phyloP scores from a whole-genome alignment of 2,329 filamentous ascomycete genomes.

The Niveomyces coronatus region DNA sequence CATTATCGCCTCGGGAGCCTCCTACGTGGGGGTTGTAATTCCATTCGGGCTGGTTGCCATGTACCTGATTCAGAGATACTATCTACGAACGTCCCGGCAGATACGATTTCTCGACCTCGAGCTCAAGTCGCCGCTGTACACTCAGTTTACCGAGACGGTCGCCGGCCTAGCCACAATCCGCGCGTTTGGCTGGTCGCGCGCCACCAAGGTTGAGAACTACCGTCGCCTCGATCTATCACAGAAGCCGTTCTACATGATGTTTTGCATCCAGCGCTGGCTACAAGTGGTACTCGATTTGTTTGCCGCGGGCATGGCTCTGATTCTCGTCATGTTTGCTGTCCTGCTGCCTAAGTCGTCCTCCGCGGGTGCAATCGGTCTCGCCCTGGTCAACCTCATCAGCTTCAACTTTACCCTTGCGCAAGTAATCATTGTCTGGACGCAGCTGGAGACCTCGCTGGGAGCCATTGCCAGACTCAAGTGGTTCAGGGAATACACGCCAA shows the following conservation, averaged over 20 bases:
- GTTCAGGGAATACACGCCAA: conserved; percentile 18
- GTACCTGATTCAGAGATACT: conserved; percentile 38
- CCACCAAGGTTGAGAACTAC: conserved; percentile 27
- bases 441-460: conserved; percentile 25
- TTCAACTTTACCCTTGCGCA: conserved; percentile 21
- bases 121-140: conserved; percentile 24
- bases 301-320: conserved; percentile 25
- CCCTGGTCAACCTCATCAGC: conserved; percentile 19
- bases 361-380: conserved; percentile 7
- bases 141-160: conserved; percentile 39
- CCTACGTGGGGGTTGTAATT: conserved; percentile 30
- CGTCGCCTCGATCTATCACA: conserved; percentile 35
- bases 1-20: conserved; percentile 27
- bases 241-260: conserved; percentile 41
- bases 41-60: conserved; percentile 30
- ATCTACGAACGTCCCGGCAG: conserved; percentile 45
- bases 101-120: conserved; percentile 39
- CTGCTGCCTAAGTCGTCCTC: conserved; percentile 2
- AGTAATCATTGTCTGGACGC: conserved; percentile 26
- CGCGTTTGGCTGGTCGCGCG: conserved; percentile 27
- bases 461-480: conserved; percentile 25
- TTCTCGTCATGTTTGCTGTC: conserved; percentile 7
- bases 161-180: conserved; percentile 25
- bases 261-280: conserved; percentile 43
- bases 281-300: conserved; percentile 40